Base-by-base conservation (phyloP, 331 rosid species). In the Quercus lobata region DNA sequence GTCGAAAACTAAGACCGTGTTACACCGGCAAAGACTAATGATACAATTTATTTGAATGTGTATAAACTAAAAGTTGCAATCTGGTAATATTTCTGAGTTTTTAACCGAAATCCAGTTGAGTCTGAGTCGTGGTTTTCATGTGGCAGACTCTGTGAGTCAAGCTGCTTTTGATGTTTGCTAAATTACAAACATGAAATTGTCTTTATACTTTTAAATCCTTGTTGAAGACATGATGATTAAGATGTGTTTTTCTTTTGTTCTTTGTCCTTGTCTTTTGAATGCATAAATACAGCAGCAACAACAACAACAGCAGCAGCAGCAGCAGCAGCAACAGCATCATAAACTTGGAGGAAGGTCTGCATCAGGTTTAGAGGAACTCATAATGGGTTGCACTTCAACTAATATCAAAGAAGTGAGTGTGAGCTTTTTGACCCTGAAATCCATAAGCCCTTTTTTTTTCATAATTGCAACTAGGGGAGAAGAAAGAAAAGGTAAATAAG, bases 291-390 rank as follows among this genome's bases (percentile, higher is more conserved):
- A 86, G 86, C 91, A 85, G 56, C 88, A 86, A 6, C 89, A 85
- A 53, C 72, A 74, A 25, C 70, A 27, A 1, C 54, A 49, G 3
- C 84, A 88, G 2, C 84, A 76, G 6, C 84, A 88, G 2, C 84
- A 76, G 6, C 88, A 83, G 52, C 92, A 92, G 46, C 94, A 92
- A 5, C 98, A 94, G 22, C 91, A 93, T 86, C 93, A 93, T 86
- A 89, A 90, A 76, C 78, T 89, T 52, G 94, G 93, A 77, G 98
- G 87, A 61, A 93, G 95, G 88, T 96, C 97, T 72, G 91, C 97
- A 46, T 91, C 98, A 77, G 97, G 99, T 24, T 90, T 96, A 89
- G 99, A 94, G 85, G 98, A 94, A 88, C 94, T 96, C 88, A 96
- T 96, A 22, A 96, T 92, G 98, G 97, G 98, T 14, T 96, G 99